Evolutionary conservation across 768 basidiomycete genomes (phyloP), one percentile per base, ranked within the genome.

Genomic region (Psilocybe subaeruginosa): DNA sequence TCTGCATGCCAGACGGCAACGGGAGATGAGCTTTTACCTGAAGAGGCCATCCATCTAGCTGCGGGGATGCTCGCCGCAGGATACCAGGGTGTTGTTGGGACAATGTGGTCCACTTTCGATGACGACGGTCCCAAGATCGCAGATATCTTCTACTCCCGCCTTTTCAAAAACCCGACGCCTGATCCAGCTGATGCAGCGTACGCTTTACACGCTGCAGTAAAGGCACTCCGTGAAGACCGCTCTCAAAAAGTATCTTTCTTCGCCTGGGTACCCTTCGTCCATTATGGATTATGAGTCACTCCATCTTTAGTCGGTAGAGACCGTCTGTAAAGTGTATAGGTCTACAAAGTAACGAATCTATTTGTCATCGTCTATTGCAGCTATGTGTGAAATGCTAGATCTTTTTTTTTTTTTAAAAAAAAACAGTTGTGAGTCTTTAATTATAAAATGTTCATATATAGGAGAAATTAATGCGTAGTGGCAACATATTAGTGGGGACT

Each of bases 1-100:
- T 59, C 58, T 12, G 58, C 58, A 12, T 59, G 58, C 16, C 58
- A 59, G 29, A 59, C 58, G 7, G 58, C 58, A n/a, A 53, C 58
- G 14, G 58, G 58, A 16, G 58, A 59, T 19, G 58, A 59, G 27
- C 58, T 59, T 31, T 37, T 59, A n/a, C 58, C 58, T 6, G 58
- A 59, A 23, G 58, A 59, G 31, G 49, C 58, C 6, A 23, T 59
- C 9, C 58, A 59, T 52, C 9, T 59, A 16, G 37, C 50, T 7
- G 58, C 58, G 1, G 58, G 58, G 2, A 59, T 59, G 58, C 50
- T 59, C 16, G 45, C 37, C 2, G 58, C 58, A 6, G 58, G 58
- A 4, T 59, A 59, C 27, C 58, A 49, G 11, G 39, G 58, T 17
- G 58, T 52, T n/a, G 39, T 59, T 45, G 58, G 58, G 3, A 59